Evolutionary conservation across 2,329 filamentous ascomycete genomes (phyloP).

Genomic region (Arthrinium puccinioides): DNA sequence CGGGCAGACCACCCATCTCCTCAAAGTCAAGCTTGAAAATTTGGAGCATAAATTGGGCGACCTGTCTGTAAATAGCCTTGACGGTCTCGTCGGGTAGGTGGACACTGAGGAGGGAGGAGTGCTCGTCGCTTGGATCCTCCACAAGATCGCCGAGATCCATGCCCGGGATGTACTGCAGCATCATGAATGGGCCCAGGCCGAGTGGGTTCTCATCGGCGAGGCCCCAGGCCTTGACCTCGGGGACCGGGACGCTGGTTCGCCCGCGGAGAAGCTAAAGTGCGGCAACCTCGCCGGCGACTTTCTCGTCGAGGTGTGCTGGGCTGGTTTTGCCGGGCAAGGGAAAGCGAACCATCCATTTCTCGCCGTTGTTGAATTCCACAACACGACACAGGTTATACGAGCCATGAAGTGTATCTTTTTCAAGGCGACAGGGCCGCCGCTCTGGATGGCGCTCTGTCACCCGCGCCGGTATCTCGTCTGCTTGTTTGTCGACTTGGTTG

Average conservation of each 20-base stretch:
- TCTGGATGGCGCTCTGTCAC: too few species aligned
- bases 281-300: constrained; percentile 9
- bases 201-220: constrained; percentile 8
- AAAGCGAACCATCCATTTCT: constrained; percentile 10
- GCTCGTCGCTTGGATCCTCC: too few species aligned
- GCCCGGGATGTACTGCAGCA: constrained; percentile 8
- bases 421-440: too few species aligned
- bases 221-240: constrained; percentile 10
- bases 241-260: constrained; percentile 9
- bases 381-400: constrained; percentile 2
- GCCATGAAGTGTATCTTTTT: too few species aligned
- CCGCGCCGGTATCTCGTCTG: too few species aligned
- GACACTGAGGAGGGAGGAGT: too few species aligned
- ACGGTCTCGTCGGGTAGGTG: background rate
- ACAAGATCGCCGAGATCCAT: constrained; percentile 7
- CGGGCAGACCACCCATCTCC: too few species aligned
- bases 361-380: constrained; percentile 5
- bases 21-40: constrained; percentile 1
- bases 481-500: too few species aligned
- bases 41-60: background rate
- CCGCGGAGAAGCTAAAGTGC: constrained; percentile 9
- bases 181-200: constrained; percentile 10
- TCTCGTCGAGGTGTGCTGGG: constrained; percentile 9
- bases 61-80: background rate
- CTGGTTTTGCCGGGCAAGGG: constrained; percentile 6